Conservation (phyloP, 345 rosid species). For the Salix brachista region DNA sequence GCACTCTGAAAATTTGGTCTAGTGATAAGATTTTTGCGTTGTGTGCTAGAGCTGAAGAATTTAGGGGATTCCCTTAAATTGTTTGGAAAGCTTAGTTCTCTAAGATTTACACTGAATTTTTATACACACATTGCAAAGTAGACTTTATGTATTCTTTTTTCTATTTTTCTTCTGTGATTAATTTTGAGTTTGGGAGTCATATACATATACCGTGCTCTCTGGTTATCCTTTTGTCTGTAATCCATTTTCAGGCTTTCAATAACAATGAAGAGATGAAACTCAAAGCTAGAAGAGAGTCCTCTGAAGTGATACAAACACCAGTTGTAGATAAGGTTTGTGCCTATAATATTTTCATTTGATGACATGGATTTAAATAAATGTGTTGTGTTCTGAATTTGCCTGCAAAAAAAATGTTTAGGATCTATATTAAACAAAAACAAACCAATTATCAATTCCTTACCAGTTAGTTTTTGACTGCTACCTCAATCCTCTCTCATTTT, state of each 20-base stretch:
- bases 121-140: neutral
- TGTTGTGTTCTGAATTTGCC: neutral
- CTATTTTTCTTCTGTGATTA: neutral
- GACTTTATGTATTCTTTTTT: neutral
- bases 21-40: neutral
- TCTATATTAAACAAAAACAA: neutral
- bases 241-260: conserved; percentile 55
- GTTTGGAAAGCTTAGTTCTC: neutral
- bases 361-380: neutral
- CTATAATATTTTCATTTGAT: neutral
- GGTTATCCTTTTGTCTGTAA: neutral
- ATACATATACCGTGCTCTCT: neutral
- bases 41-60: neutral
- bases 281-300: conserved; percentile 65
- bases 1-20: neutral
- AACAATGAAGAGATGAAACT: conserved; percentile 70
- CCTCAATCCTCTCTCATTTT: neutral
- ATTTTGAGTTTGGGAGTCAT: neutral
- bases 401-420: neutral
- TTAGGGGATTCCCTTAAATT: neutral
- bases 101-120: neutral
- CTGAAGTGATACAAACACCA: conserved; percentile 56
- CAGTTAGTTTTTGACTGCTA: neutral
- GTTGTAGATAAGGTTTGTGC: conserved; percentile 61
- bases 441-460: neutral